Base-by-base conservation (phyloP, 345 rosid genomes). In the Bruguiera parviflora region DNA sequence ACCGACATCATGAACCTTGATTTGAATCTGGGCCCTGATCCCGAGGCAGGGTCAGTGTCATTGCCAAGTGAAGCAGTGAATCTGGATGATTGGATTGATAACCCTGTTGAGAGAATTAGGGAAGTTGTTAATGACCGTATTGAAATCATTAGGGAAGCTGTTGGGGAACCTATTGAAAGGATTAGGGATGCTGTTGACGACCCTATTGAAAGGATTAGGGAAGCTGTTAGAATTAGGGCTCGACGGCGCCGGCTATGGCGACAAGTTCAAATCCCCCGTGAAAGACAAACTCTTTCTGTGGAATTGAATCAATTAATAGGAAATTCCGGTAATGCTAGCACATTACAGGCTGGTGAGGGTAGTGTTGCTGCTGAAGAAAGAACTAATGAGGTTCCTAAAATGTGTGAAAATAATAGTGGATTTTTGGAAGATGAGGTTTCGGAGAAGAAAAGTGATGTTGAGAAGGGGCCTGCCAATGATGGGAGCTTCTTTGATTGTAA, bases 1-100 rank as follows among this genome's bases (percentile, higher is more conserved):
- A 81, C 89, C 35, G 93, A 89, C 65, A 80, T 92, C 31, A 91
- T 94, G 97, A 91, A 94, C 76, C 98, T 94, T 47, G 98, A 94
- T 80, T 86, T 94, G 90, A 94, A 94, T 73, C 84, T 94, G 65
- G 95, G 95, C 47, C 98, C 97, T 64, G 88, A 71, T 73, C 92
- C 95, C 49, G 98, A 88, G 80, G 73, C 83, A 18, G 88, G 68
- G 11, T 72, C 87, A 8, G 87, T 74, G 52, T 61, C 79, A 5
- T 51, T 85, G 33, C 60, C 83, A 8, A 79, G 71, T 58, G 91
- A 82, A 35, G 75, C 77, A 60, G 73, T 83, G 69, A 86, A 79
- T 74, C 79, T 88, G 81, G 96, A 84, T 61, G 90, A 80, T 61
- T 87, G 84, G 87, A 73, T 79, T 58, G 87, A 82, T 64, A 84